Conservation (phyloP, 1,284 basidiomycete genomes). For the Filobasidium uniguttulatum region DNA sequence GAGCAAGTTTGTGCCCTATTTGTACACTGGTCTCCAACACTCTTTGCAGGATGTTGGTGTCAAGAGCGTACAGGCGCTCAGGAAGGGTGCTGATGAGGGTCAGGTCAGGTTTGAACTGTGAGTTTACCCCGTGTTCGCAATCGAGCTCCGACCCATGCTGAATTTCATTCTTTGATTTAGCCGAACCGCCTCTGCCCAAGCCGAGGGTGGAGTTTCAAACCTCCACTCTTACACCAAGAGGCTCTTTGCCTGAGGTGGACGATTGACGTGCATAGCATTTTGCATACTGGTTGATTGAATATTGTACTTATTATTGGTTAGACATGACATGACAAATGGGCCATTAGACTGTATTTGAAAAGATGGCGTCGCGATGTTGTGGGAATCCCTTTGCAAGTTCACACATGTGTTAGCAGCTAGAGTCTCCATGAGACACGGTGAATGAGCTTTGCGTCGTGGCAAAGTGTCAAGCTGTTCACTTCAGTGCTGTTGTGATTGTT, state of each 20-base stretch:
- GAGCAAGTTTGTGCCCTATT: slow-evolving; percentile 79
- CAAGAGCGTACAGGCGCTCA: slow-evolving; percentile 43
- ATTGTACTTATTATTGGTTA: no score
- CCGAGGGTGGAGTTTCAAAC: slow-evolving; percentile 92
- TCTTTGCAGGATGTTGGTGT: slow-evolving; percentile 91
- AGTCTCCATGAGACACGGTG: no score
- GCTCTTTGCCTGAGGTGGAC: slow-evolving; percentile 41
- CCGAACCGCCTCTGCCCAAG: slow-evolving; percentile 85
- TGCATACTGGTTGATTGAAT: not conserved
- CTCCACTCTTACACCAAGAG: slow-evolving; percentile 59
- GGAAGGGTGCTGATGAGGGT: slow-evolving; percentile 42
- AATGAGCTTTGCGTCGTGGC: no score
- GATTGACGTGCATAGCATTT: not conserved
- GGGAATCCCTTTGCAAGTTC: no score
- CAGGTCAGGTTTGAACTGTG: slow-evolving; percentile 72
- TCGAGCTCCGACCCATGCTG: no score
- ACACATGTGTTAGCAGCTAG: no score
- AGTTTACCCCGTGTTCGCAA: not conserved
- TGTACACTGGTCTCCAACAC: slow-evolving; percentile 86
- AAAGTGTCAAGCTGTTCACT: no score
- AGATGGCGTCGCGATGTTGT: no score
- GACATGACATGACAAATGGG: no score
- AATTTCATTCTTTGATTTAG: no score
- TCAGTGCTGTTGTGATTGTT: no score
- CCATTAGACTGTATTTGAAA: no score